Base-by-base conservation (phyloP, 2,329 filamentous ascomycete genomes). In the Phyllosticta citrichinensis region DNA sequence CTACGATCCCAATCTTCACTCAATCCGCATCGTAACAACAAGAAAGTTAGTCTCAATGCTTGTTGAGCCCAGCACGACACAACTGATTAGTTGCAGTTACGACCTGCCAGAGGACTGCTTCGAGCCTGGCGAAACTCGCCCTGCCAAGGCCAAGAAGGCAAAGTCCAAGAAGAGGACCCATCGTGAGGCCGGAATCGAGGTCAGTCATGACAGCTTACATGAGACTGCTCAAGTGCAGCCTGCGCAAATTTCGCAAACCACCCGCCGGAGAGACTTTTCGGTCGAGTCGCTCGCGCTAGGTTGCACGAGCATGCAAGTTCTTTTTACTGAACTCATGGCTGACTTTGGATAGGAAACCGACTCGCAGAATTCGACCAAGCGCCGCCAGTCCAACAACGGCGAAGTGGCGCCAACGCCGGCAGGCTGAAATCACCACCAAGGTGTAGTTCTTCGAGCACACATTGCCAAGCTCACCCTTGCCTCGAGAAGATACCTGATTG, bases 61-160 rank as follows among this genome's bases (percentile, higher is more conserved):
- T 9, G 12, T 8, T 9, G 35, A 27, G 58, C 25, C 30, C n/a
- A n/a, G n/a, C n/a, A 25, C 25, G 57, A 17, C 52, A 57, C 19
- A 54, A 27, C 55, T 30, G 14, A 58, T 67, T 69, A 57, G 70
- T 67, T 68, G 55, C 65, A 97, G 92, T 75, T 89, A 89, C 71
- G 86, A 91, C 70, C 81, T 99, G 25, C 94, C 94, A 27, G 86
- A 90, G 63, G 93, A 99, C 73, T 86, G 97, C 2, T 99, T 99
- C 71, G 82, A 86, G 55, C 77, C 86, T 24, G 89, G 89, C 68
- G 94, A 99, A 74, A 72, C 67, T 5, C 71, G 73, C 57, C 78
- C 79, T 5, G 69, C 68, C 17, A 76, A 76, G 64, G 68, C 72
- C 33, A 75, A 74, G 66, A 80, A 77, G 67, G 59, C 63, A 24